Percentiles rank a stretch among this genome's conserved stretches.
Conservation (phyloP, 1,139 yeast genomes). For the Suhomyces taliae region DNA sequence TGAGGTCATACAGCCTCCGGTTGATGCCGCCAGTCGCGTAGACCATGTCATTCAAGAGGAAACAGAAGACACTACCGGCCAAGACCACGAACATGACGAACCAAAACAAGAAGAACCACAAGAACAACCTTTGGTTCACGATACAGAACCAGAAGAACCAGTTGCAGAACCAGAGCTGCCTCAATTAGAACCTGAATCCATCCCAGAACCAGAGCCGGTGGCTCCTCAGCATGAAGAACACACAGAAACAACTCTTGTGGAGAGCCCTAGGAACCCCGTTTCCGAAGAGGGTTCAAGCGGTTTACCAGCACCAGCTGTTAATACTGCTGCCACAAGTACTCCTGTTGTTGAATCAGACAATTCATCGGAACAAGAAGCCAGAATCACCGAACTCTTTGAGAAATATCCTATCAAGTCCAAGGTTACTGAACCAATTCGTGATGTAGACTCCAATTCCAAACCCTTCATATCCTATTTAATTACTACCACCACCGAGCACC, state of each 20-base stretch:
- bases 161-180: neutral
- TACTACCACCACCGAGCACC: constrained; percentile 57
- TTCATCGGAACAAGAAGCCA: neutral
- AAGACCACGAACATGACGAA: neutral
- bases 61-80: constrained; percentile 2
- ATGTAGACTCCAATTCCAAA: constrained; percentile 70
- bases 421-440: constrained; percentile 77
- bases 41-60: constrained; percentile 6
- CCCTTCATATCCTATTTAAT: constrained; percentile 81
- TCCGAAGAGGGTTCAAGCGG: neutral
- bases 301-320: too few relatives aligned
- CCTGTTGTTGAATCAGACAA: too few relatives aligned
- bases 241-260: constrained; percentile 1
- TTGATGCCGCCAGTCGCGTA: neutral
- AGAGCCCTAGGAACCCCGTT: neutral
- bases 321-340: too few relatives aligned
- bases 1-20: constrained; percentile 23
- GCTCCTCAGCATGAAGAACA: neutral
- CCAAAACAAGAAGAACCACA: neutral
- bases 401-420: constrained; percentile 35
- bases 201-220: neutral
- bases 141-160: neutral
- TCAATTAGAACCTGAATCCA: neutral
- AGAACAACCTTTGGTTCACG: neutral
- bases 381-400: constrained; percentile 15